These are phyloP conservation scores for Chrysoporthe deuterocubensis DNA, from an alignment of 2,329 filamentous ascomycete species.

Conservation along the genomic window DNA sequence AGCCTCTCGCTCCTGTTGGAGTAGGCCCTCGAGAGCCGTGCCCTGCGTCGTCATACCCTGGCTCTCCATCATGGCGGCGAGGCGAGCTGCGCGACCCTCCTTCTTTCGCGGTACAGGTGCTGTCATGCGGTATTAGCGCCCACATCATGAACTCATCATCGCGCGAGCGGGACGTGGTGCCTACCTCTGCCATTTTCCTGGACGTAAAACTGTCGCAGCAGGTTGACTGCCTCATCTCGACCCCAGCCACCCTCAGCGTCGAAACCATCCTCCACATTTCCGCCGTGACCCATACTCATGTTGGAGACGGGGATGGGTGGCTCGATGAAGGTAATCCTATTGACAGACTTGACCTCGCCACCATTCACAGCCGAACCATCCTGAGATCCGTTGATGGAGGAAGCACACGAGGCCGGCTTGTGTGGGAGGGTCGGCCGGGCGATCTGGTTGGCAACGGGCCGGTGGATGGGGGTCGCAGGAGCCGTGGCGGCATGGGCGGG, in stretches of 20 bases:
- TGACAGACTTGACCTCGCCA: conserved; percentile 25
- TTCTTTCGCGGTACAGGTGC: conserved; percentile 59
- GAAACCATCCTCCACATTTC: conserved; percentile 77
- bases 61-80: conserved; percentile 56
- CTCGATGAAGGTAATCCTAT: conserved; percentile 25
- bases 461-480: conserved; percentile 38
- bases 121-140: conserved; percentile 30
- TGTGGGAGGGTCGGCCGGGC: conserved; percentile 25
- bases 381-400: conserved; percentile 27
- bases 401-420: conserved; percentile 25
- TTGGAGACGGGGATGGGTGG: conserved; percentile 28
- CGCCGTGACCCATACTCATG: conserved; percentile 56
- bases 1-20: conserved; percentile 28
- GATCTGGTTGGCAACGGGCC: conserved; percentile 25
- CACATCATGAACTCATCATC: background rate
- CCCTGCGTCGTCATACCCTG: conserved; percentile 39
- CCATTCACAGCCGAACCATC: conserved; percentile 20
- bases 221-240: conserved; percentile 88
- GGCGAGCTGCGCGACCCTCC: conserved; percentile 57
- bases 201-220: conserved; percentile 93
- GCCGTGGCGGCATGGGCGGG: conserved; percentile 34
- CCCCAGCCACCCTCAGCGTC: conserved; percentile 86
- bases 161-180: conserved; percentile 30
- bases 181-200: conserved; percentile 94
- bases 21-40: conserved; percentile 28